Evolutionary conservation across 306 rosid species (phyloP).

Genomic region (Castanea mollissima): DNA sequence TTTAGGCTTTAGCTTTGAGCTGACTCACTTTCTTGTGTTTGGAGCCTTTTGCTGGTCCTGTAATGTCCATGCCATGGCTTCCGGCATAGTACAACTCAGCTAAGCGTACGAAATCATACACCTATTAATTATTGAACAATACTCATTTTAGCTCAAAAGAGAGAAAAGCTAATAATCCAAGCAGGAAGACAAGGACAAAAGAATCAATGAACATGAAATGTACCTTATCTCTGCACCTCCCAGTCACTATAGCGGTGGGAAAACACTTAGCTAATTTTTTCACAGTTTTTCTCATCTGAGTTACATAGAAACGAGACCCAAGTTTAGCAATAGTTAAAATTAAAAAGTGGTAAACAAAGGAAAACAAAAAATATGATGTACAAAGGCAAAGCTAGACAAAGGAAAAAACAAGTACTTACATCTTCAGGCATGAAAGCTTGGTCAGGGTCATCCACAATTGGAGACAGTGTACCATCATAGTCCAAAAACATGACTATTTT

Average conservation of each 20-base stretch:
- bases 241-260: slow-evolving; percentile 91
- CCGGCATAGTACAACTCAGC: slow-evolving; percentile 95
- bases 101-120: slow-evolving; percentile 72
- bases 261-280: slow-evolving; percentile 68
- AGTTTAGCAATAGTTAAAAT: neutral
- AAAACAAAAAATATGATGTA: neutral
- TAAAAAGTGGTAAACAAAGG: neutral
- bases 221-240: slow-evolving; percentile 92
- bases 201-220: slow-evolving; percentile 9
- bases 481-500: slow-evolving; percentile 86
- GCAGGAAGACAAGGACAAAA: neutral
- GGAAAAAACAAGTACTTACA: slow-evolving; percentile 35
- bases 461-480: slow-evolving; percentile 91
- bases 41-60: slow-evolving; percentile 76
- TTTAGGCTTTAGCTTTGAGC: neutral
- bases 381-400: neutral
- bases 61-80: slow-evolving; percentile 99
- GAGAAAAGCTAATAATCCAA: neutral
- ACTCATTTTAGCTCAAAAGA: neutral
- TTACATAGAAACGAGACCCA: neutral
- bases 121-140: slow-evolving; percentile 34
- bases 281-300: slow-evolving; percentile 91
- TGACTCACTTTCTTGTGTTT: slow-evolving; percentile 63
- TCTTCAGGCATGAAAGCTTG: slow-evolving; percentile 79
- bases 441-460: slow-evolving; percentile 86